A percentile compares a stretch with the other conserved stretches of the same genome.
phyloP scores from a whole-genome alignment of 148 eudicot species.

The Rhododendron molle region DNA sequence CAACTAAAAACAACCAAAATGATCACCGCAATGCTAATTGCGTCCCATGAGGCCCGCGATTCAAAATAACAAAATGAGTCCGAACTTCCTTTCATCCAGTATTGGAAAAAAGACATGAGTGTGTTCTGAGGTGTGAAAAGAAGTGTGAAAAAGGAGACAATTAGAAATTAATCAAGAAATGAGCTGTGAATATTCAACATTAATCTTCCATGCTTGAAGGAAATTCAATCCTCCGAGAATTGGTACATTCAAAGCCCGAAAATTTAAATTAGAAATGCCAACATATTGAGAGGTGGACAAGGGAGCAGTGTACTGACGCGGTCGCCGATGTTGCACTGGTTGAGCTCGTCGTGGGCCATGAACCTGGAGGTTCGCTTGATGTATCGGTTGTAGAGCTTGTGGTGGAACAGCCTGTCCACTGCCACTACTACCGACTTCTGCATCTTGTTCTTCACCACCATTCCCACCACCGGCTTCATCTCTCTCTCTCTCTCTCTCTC shows the following conservation, averaged over 20 bases:
- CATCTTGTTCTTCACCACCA: conserved; percentile 27
- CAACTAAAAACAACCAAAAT: not conserved
- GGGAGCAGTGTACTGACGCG: not conserved
- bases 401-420: conserved; percentile 24
- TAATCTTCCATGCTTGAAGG: not conserved
- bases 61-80: not conserved
- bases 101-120: not conserved
- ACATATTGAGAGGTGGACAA: no score
- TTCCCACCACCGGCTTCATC: conserved; percentile 24
- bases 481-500: not conserved
- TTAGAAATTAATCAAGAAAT: not conserved
- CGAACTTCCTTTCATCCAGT: not conserved
- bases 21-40: not conserved
- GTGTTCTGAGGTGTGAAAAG: not conserved
- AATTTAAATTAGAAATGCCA: no score
- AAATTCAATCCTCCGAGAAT: not conserved
- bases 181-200: not conserved
- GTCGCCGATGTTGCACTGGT: conserved; percentile 24
- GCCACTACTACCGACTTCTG: conserved; percentile 28
- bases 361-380: conserved; percentile 24
- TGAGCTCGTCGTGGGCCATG: conserved; percentile 26
- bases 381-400: conserved; percentile 20
- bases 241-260: not conserved
- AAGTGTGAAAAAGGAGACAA: not conserved
- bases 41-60: not conserved